Conservation (phyloP, 2,329 filamentous ascomycete genomes). For the Aureobasidium sp. region DNA sequence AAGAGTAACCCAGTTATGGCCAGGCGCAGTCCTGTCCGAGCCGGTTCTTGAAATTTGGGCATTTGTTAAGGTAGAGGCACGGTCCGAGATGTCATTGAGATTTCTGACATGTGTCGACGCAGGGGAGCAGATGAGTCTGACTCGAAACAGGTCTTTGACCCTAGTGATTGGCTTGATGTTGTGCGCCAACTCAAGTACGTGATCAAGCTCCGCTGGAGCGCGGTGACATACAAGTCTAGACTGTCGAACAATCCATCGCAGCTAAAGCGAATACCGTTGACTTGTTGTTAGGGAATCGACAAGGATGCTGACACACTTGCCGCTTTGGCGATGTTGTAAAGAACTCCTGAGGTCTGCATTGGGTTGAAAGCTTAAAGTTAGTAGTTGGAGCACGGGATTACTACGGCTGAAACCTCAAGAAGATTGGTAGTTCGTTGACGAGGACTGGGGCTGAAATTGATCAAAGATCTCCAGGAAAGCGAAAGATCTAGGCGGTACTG, state of each 20-base stretch:
- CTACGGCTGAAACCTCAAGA: background rate
- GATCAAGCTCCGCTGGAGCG: background rate
- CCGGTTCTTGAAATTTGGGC: background rate
- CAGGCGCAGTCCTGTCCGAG: background rate
- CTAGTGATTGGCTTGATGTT: background rate
- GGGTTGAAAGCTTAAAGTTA: background rate
- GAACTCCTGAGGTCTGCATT: constrained; percentile 12
- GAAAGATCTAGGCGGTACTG: background rate
- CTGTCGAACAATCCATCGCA: background rate
- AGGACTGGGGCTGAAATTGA: background rate
- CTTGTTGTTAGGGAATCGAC: background rate
- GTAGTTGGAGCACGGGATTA: background rate
- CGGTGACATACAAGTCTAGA: background rate
- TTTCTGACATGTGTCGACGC: constrained; percentile 9
- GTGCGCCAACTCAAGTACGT: background rate
- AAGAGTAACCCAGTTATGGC: background rate
- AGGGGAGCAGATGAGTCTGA: background rate
- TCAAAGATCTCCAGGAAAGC: background rate
- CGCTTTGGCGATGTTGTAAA: constrained; percentile 3
- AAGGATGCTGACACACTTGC: background rate
- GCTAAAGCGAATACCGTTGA: background rate
- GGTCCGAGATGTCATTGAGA: constrained; percentile 1
- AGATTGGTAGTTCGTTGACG: background rate
- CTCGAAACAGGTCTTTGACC: background rate
- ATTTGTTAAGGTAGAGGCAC: background rate